Evolutionary conservation across 305 asterid genomes (phyloP).

Genomic region (Stenogyne calaminthoides): DNA sequence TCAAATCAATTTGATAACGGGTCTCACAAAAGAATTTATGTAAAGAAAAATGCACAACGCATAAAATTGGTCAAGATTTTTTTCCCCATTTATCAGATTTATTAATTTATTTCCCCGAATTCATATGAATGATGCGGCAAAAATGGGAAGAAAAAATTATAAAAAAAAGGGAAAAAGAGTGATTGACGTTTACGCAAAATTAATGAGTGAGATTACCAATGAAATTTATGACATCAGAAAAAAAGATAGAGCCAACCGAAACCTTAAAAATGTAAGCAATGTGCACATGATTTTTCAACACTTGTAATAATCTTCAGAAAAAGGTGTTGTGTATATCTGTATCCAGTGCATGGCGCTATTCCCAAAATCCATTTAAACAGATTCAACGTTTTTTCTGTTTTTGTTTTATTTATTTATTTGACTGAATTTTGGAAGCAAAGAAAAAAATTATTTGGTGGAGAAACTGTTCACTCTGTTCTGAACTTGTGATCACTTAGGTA

Average conservation of each 20-base stretch:
- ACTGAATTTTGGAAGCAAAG: not conserved
- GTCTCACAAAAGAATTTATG: too few species aligned
- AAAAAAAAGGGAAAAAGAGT: conserved; percentile 16
- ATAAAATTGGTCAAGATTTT: too few species aligned
- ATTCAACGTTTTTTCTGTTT: not conserved
- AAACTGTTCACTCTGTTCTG: not conserved
- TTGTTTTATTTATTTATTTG: not conserved
- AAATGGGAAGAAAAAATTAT: too few species aligned
- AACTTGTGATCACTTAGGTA: conserved; percentile 5
- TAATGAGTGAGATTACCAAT: conserved; percentile 29
- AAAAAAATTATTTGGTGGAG: conserved; percentile 14
- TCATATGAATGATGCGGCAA: too few species aligned
- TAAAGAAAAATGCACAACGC: too few species aligned
- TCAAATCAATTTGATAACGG: too few species aligned
- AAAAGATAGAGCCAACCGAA: conserved; percentile 24
- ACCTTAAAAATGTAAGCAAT: conserved; percentile 34
- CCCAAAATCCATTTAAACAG: not conserved
- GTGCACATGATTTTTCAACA: conserved; percentile 28
- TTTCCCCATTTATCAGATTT: too few species aligned
- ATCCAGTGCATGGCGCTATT: conserved; percentile 38
- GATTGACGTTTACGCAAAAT: conserved; percentile 35
- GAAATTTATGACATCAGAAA: not conserved
- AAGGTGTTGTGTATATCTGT: conserved; percentile 21
- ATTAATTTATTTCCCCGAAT: too few species aligned
- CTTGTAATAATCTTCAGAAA: conserved; percentile 34